Evolutionary conservation across 805 yeast species (phyloP).

Genomic region (Wickerhamiella australiensis): DNA sequence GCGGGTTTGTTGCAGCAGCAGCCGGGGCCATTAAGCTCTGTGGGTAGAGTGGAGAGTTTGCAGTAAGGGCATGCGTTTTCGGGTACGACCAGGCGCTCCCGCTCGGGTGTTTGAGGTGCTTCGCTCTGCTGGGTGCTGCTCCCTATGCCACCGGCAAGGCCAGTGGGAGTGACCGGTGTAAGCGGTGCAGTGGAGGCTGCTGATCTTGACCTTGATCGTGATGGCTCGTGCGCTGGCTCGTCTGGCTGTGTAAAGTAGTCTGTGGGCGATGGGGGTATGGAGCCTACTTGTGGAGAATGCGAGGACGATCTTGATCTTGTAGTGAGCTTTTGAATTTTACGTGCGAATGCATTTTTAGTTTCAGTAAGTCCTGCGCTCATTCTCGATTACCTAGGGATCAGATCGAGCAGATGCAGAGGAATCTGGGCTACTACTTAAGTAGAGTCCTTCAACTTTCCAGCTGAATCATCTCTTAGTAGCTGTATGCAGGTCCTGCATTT

Average conservation of each 20-base stretch:
- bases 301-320: conserved; percentile 2
- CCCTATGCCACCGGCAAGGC: conserved; percentile 1
- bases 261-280: conserved; percentile 3
- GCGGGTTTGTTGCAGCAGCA: background rate
- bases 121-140: background rate
- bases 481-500: background rate
- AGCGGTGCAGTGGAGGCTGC: background rate
- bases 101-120: background rate
- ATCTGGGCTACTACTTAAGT: background rate
- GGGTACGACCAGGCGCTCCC: background rate
- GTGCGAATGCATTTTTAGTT: conserved; percentile 1
- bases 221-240: background rate
- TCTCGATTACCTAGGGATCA: background rate
- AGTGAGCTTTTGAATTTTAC: conserved; percentile 7
- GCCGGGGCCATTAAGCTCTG: background rate
- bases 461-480: conserved; percentile 1
- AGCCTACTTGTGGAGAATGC: background rate
- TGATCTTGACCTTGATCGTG: conserved; percentile 5
- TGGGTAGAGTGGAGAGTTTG: background rate
- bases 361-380: conserved; percentile 2
- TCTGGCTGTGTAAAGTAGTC: background rate
- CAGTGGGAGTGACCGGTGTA: conserved; percentile 9
- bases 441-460: background rate
- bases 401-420: background rate
- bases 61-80: background rate